Base-by-base conservation (phyloP, 2,329 filamentous ascomycete species). In the Xylariaceae sp. region DNA sequence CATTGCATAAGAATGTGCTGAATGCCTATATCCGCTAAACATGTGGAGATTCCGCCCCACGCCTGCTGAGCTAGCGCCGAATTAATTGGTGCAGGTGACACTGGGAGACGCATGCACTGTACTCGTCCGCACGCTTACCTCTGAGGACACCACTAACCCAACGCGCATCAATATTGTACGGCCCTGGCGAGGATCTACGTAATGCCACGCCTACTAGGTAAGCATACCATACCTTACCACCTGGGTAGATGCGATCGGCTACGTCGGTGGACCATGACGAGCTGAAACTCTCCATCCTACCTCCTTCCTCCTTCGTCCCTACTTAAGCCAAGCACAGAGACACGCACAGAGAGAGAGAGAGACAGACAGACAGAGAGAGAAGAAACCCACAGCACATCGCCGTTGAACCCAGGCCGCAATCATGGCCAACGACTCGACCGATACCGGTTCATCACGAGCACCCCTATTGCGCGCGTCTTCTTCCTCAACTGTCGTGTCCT, bases 401-500 rank as follows among this genome's bases (percentile, higher is more conserved):
- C 15, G 23, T 37, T 45, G 13, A 57, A 53, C 13, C n/a, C 53
- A 18, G 56, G 51, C 34, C 59, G 57, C 57, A 23, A 63, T 17
- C 37, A 69, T 68, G 66, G 52, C 67, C 15, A 62, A 56, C 55
- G 62, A 55, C n/a, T 50, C 61, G 17, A 61, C 63, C 56, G 67
- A 69, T 50, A 52, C 61, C 57, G 66, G 67, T 51, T 49, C 51
- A 55, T 59, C 67, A 13, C 59, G 62, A 44, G 63, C 66, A 55
- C 66, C 71, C 53, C 65, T 72, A 44, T 64, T 71, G 39, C 68
- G 66, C 30, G 67, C 69, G 7, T 55, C 61, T 15, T 71, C 71
- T 13, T 67, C 70, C 13, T 70, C 70, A 18, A 69, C 70, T 13
- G 56, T 71, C 35, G 65, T 66, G 15, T 61, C 68, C 13, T 61